Evolutionary conservation across 345 rosid species (phyloP).

Genomic region (Toxicodendron radicans): DNA sequence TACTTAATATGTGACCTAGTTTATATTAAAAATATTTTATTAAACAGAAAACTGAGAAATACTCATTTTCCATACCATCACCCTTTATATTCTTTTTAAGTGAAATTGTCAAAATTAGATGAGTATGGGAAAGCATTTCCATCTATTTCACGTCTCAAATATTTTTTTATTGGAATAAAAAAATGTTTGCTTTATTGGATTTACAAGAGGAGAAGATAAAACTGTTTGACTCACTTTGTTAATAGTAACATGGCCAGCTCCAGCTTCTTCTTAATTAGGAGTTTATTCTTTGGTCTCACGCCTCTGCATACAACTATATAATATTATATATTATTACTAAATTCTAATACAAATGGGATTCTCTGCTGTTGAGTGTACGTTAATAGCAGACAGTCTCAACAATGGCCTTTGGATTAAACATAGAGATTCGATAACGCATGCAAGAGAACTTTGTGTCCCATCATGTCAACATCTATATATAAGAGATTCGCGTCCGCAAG

Average conservation of each 20-base stretch:
- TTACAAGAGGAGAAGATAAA: too few species aligned
- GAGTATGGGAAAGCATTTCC: too few species aligned
- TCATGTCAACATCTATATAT: not conserved
- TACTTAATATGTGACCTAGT: too few species aligned
- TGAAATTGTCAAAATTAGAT: too few species aligned
- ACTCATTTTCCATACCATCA: too few species aligned
- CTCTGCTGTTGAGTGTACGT: not conserved
- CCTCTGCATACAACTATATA: not conserved
- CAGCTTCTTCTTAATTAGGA: not conserved
- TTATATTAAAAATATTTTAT: too few species aligned
- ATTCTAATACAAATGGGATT: not conserved
- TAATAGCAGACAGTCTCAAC: not conserved
- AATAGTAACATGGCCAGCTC: not conserved
- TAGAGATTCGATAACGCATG: not conserved
- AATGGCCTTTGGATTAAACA: not conserved
- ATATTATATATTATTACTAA: too few species aligned
- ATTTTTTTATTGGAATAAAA: too few species aligned
- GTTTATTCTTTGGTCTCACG: not conserved
- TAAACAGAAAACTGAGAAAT: too few species aligned
- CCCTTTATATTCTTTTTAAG: too few species aligned
- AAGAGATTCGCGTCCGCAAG: not conserved
- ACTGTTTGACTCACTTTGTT: not conserved
- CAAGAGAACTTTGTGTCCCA: not conserved
- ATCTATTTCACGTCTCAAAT: too few species aligned
- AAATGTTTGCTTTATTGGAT: too few species aligned